Conservation (phyloP, 306 rosid species). For the Crotalaria pallida region DNA sequence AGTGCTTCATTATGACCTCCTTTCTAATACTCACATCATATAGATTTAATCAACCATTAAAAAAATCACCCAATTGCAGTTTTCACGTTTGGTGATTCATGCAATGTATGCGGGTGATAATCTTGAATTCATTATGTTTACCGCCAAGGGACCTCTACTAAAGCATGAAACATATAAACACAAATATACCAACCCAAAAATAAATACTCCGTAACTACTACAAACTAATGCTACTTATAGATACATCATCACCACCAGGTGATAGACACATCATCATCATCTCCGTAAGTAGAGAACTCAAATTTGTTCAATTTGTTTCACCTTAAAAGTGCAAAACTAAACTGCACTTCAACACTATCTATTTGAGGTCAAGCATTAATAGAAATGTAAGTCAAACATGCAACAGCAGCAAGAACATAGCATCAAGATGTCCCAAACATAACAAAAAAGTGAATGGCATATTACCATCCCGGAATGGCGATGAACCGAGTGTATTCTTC, state of each 20-base stretch:
- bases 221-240: not conserved
- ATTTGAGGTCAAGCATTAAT: not conserved
- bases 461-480: constrained; percentile 94
- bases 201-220: not conserved
- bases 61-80: not conserved
- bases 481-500: constrained; percentile 91
- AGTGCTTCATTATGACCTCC: not conserved
- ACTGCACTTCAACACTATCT: constrained; percentile 11
- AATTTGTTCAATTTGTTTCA: constrained; percentile 1
- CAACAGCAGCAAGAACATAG: no score
- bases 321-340: not conserved
- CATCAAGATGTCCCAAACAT: not conserved
- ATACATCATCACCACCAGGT: not conserved
- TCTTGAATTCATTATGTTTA: not conserved
- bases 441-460: not conserved
- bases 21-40: not conserved
- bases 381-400: not conserved
- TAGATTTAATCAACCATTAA: not conserved
- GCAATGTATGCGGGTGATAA: not conserved
- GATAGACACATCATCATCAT: not conserved
- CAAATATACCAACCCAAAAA: not conserved
- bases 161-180: not conserved
- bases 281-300: not conserved
- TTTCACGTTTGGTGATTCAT: not conserved
- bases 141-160: not conserved